A percentile compares a stretch with the other conserved stretches of the same genome.
Conservation (phyloP, 2,329 filamentous ascomycete species). For the Furcasterigmium sp. region DNA sequence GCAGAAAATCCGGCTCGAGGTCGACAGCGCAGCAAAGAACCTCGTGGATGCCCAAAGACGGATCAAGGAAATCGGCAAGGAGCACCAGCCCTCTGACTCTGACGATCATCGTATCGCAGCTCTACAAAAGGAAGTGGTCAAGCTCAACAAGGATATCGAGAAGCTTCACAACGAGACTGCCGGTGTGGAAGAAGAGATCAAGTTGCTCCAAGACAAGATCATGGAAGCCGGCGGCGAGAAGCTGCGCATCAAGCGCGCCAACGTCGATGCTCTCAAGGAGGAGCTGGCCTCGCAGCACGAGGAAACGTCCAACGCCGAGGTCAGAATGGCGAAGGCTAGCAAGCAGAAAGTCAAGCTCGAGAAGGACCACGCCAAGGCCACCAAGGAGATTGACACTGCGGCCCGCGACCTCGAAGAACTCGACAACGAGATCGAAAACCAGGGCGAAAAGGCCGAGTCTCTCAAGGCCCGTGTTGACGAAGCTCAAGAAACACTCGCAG, state of each 20-base stretch:
- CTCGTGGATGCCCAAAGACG: slow-evolving; percentile 78
- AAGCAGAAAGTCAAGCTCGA: slow-evolving; percentile 86
- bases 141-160: slow-evolving; percentile 71
- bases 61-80: slow-evolving; percentile 75
- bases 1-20: slow-evolving; percentile 83
- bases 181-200: slow-evolving; percentile 89
- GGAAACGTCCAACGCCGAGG: slow-evolving; percentile 78
- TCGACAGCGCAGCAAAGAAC: slow-evolving; percentile 82
- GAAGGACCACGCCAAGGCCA: slow-evolving; percentile 73
- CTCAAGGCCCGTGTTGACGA: slow-evolving; percentile 72
- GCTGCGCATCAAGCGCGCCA: slow-evolving; percentile 82
- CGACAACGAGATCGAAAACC: slow-evolving; percentile 71
- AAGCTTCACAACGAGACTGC: slow-evolving; percentile 80
- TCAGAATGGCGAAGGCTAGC: slow-evolving; percentile 86
- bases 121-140: slow-evolving; percentile 72
- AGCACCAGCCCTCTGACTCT: slow-evolving; percentile 73
- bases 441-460: slow-evolving; percentile 69
- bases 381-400: slow-evolving; percentile 71
- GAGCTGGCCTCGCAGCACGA: slow-evolving; percentile 78
- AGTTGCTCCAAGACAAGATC: slow-evolving; percentile 88
- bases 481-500: slow-evolving; percentile 70
- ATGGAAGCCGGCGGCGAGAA: slow-evolving; percentile 97
- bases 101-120: slow-evolving; percentile 70
- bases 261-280: slow-evolving; percentile 83
- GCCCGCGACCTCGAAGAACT: slow-evolving; percentile 70